Conservation (phyloP, 345 rosid genomes). For the Odontarrhena argentea region DNA sequence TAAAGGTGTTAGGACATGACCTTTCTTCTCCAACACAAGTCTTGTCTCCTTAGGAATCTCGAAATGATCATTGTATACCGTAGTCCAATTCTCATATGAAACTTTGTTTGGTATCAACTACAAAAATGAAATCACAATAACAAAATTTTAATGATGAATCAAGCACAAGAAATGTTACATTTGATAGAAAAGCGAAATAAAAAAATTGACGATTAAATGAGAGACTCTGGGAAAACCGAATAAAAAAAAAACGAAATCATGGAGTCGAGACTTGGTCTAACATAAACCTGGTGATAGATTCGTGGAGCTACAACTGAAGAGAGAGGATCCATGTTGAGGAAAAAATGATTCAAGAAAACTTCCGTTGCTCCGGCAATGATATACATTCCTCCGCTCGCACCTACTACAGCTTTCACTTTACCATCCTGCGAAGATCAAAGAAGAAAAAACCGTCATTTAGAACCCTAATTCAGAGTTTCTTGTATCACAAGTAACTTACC, state of each 20-base stretch:
- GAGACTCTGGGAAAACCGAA: too few relatives aligned
- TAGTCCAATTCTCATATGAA: conserved; percentile 63
- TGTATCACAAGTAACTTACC: conserved; percentile 30
- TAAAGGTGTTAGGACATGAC: conserved; percentile 49
- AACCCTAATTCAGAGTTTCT: not conserved
- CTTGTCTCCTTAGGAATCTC: conserved; percentile 47
- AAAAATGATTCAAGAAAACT: conserved; percentile 54
- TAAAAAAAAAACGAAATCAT: too few relatives aligned
- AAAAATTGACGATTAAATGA: too few relatives aligned
- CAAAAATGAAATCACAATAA: conserved; percentile 3
- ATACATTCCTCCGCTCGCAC: conserved; percentile 57
- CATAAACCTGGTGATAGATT: conserved; percentile 59
- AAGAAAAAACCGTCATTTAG: not conserved
- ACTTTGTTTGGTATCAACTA: conserved; percentile 57
- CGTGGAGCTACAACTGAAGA: conserved; percentile 55
- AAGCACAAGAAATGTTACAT: not conserved
- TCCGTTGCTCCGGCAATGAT: conserved; percentile 51
- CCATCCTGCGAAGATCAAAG: conserved; percentile 36
- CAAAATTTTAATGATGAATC: not conserved
- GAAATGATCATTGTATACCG: conserved; percentile 48
- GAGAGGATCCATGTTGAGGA: conserved; percentile 50
- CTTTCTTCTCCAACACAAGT: conserved; percentile 46
- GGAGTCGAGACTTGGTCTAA: too few relatives aligned
- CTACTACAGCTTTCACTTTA: conserved; percentile 50
- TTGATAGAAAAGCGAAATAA: too few relatives aligned